Conservation (phyloP, 2,329 filamentous ascomycete species). For the Escovopsis sp. region DNA sequence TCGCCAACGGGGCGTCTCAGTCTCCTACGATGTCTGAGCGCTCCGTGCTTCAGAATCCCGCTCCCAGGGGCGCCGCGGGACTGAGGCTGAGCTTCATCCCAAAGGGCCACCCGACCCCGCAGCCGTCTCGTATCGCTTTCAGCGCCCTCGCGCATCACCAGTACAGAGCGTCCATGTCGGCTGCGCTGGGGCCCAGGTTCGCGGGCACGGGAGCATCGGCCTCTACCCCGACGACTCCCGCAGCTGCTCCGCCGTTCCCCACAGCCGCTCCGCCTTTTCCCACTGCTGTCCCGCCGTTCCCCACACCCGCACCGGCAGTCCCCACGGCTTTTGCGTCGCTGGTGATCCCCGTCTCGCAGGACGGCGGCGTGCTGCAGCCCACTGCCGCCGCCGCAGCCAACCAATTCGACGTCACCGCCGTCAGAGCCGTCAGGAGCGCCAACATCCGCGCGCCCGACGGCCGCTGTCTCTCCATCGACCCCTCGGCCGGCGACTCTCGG, state of each 20-base stretch:
- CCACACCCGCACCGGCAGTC: background rate
- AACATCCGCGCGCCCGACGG: conserved; percentile 33
- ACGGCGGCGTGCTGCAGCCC: conserved; percentile 33
- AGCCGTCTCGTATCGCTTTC: too few species aligned
- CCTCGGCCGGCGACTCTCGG: conserved; percentile 38
- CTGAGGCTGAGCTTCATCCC: too few species aligned
- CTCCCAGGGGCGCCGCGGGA: too few species aligned
- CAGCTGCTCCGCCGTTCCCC: background rate
- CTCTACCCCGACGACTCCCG: background rate
- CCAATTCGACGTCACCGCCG: conserved; percentile 30
- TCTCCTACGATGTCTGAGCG: too few species aligned
- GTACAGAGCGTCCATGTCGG: too few species aligned
- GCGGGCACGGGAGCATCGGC: background rate
- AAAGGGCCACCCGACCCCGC: too few species aligned
- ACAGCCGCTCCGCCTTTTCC: background rate
- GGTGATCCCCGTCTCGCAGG: conserved; percentile 33
- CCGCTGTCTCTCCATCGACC: conserved; percentile 36
- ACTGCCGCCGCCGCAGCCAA: conserved; percentile 35
- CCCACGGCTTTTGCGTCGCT: conserved; percentile 22
- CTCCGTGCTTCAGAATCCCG: too few species aligned
- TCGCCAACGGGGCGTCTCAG: conserved; percentile 4
- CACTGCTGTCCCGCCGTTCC: background rate
- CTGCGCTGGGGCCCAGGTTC: too few species aligned
- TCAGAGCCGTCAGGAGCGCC: conserved; percentile 28
- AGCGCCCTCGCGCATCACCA: too few species aligned